These are phyloP conservation scores for Arabidopsis lyrata DNA, from an alignment of 441 rosid genomes.

Conservation along the genomic window DNA sequence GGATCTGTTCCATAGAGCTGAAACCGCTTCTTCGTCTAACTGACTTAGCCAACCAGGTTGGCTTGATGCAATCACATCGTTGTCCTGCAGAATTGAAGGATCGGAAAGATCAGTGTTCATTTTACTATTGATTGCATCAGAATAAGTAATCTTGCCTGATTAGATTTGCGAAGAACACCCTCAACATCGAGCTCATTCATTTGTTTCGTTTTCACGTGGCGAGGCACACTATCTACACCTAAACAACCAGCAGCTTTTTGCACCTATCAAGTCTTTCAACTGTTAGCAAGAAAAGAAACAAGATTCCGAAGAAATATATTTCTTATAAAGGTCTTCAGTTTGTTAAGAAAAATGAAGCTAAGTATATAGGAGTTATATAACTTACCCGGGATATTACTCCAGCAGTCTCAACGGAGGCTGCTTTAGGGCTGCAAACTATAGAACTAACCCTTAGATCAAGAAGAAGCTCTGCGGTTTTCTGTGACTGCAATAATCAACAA, in stretches of 20 bases:
- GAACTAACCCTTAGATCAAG: slow-evolving; percentile 78
- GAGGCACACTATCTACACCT: slow-evolving; percentile 81
- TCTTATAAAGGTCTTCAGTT: slow-evolving; percentile 7
- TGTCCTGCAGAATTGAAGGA: slow-evolving; percentile 49
- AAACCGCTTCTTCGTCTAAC: slow-evolving; percentile 53
- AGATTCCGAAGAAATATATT: neutral
- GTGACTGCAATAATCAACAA: slow-evolving; percentile 62
- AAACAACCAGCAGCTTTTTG: slow-evolving; percentile 94
- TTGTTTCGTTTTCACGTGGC: slow-evolving; percentile 69
- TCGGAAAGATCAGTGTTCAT: slow-evolving; percentile 18
- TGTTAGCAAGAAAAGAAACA: neutral
- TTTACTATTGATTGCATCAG: neutral
- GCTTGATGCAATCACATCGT: slow-evolving; percentile 29
- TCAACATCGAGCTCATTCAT: slow-evolving; percentile 59
- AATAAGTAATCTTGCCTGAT: slow-evolving; percentile 55
- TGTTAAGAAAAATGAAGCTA: slow-evolving; percentile 7
- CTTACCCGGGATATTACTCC: slow-evolving; percentile 65
- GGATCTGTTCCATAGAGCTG: slow-evolving; percentile 62
- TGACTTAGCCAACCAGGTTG: slow-evolving; percentile 58
- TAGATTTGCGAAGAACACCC: slow-evolving; percentile 50
- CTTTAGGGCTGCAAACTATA: slow-evolving; percentile 59
- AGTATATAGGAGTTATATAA: slow-evolving; percentile 13
- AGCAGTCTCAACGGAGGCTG: slow-evolving; percentile 70
- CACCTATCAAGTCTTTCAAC: slow-evolving; percentile 52
- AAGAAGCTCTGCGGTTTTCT: slow-evolving; percentile 92